Base-by-base conservation (phyloP, 352 stramenopile genomes). In the Aphanomyces stellatus region DNA sequence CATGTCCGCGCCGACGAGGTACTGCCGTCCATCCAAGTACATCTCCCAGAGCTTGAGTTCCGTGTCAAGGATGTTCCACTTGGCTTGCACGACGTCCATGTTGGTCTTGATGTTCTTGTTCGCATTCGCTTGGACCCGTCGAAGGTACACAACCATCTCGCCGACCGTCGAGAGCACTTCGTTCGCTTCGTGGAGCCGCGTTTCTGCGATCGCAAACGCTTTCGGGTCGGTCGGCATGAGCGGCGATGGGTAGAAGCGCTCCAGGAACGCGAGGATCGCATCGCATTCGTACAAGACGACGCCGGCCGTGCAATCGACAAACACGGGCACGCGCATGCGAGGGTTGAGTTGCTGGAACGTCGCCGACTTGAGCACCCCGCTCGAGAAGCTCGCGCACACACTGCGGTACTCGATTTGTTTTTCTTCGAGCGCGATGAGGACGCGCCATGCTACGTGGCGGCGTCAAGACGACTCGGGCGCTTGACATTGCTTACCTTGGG, bases 81-180 rank as follows among this genome's bases (percentile, higher is more conserved):
- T 93, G 64, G 79, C 75, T 55, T 81, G 79, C 3, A 93, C 60
- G 25, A 91, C 65, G n/a, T 63, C 64, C 4, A 76, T 61, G 51
- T 87, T 89, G 24, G 73, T 66, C 5, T 80, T 79, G 61, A 93
- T 87, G 35, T 67, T 67, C 49, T 67, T 67, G 19, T 59, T 67
- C 4, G 60, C 60, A 34, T 67, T 67, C 22, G 60, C 41, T 57
- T 67, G 60, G n/a, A 41, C 60, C 5, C 85, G 81, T 33, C 85
- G 82, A 69, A 93, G 62, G 62, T 91, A 93, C 22, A 90, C 81
- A 35, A 93, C 81, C 30, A 93, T 65, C 37, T 93, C 85, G 17
- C 84, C 85, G 10, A 93, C 81, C 22, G 90, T 82, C 5, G 85
- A 93, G 31, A 93, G 70, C 63, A 91, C 88, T 76, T 93, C 85